phyloP scores from a whole-genome alignment of 345 rosid genomes.

The Fremontodendron californicum region DNA sequence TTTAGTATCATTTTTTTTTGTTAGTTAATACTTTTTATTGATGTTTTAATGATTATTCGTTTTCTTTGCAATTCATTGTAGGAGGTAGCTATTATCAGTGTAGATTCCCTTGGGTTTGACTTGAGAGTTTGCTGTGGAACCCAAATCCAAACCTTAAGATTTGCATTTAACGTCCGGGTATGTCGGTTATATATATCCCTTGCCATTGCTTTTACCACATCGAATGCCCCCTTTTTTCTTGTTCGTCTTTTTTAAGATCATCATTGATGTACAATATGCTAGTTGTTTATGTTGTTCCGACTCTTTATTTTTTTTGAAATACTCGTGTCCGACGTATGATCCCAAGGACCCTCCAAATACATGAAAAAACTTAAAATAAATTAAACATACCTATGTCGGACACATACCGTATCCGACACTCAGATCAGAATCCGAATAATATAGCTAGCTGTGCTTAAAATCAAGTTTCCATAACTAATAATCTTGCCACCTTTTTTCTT shows the following conservation, averaged over 20 bases:
- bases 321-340: no score
- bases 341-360: no score
- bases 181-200: not conserved
- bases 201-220: no score
- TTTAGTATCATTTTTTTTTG: not conserved
- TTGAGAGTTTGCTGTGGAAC: slow-evolving; percentile 88
- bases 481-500: not conserved
- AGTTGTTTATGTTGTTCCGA: no score
- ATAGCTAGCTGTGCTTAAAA: no score
- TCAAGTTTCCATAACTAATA: not conserved
- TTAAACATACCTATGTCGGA: no score
- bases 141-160: slow-evolving; percentile 77
- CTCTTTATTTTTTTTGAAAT: no score
- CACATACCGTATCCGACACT: no score
- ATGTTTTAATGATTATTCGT: not conserved
- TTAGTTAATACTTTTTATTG: not conserved
- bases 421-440: no score
- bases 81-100: slow-evolving; percentile 64
- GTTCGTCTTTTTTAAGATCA: not conserved
- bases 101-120: slow-evolving; percentile 87
- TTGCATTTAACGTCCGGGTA: slow-evolving; percentile 62
- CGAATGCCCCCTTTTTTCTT: slow-evolving; percentile 1
- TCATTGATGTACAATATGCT: not conserved
- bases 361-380: no score
- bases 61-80: slow-evolving; percentile 21